phyloP scores from a whole-genome alignment of 441 rosid species.

The Pelargonium citronellum region DNA sequence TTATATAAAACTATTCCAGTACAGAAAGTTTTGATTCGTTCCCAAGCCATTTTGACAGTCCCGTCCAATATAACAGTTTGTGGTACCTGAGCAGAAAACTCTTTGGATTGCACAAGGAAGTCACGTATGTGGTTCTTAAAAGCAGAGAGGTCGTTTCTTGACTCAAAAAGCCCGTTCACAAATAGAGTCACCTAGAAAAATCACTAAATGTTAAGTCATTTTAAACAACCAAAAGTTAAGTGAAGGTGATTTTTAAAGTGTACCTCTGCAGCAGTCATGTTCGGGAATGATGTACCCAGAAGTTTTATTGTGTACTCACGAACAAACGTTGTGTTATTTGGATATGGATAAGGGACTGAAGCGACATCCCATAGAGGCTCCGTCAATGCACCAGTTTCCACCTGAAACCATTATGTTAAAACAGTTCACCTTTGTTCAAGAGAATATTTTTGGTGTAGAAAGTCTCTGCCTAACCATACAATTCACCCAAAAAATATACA shows the following conservation, averaged over 20 bases:
- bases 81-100: constrained; percentile 77
- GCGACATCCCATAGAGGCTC: constrained; percentile 94
- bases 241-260: not conserved
- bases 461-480: not conserved
- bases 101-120: constrained; percentile 90
- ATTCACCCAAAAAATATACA: not conserved
- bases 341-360: constrained; percentile 63
- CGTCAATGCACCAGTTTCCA: constrained; percentile 67
- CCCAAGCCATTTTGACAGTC: too few relatives aligned
- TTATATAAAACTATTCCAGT: too few relatives aligned
- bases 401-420: constrained; percentile 38
- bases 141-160: constrained; percentile 65
- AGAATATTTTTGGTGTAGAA: too few relatives aligned
- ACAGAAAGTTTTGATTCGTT: too few relatives aligned
- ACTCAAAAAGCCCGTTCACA: constrained; percentile 78
- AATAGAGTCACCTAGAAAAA: constrained; percentile 71
- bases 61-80: not conserved
- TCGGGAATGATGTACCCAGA: constrained; percentile 86
- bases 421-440: not conserved
- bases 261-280: constrained; percentile 92
- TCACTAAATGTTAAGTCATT: not conserved
- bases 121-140: constrained; percentile 90
- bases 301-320: constrained; percentile 92
- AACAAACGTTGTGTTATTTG: constrained; percentile 67
- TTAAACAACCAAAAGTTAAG: not conserved